These are phyloP conservation scores for Nemania serpens DNA, from an alignment of 2,329 filamentous ascomycete genomes.

Conservation along the genomic window DNA sequence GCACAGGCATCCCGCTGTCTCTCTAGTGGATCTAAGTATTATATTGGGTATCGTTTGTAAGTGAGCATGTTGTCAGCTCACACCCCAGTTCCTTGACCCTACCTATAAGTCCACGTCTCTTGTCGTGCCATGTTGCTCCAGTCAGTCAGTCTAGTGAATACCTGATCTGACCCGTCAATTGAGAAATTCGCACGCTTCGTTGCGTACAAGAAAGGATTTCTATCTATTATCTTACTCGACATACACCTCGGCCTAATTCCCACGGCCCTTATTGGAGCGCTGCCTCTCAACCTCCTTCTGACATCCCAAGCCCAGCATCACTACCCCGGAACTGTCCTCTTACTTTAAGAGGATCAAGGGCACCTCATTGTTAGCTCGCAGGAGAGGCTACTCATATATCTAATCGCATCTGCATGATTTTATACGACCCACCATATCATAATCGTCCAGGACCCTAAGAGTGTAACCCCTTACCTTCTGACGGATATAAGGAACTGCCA, in stretches of 20 bases:
- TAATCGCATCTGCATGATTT: constrained; percentile 35
- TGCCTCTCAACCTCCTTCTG: constrained; percentile 25
- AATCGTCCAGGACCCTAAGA: constrained; percentile 34
- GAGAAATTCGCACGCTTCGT: constrained; percentile 10
- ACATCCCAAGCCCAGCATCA: constrained; percentile 27
- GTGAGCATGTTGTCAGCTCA: constrained; percentile 29
- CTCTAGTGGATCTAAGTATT: not conserved
- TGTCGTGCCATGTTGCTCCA: constrained; percentile 41
- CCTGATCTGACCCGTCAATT: constrained; percentile 35
- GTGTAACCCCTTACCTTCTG: constrained; percentile 26
- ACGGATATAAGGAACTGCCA: constrained; percentile 34
- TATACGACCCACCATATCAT: constrained; percentile 30
- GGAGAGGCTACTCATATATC: constrained; percentile 28
- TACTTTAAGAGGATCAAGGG: constrained; percentile 29
- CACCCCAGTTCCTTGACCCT: constrained; percentile 25
- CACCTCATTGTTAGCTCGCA: constrained; percentile 38
- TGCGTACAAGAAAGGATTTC: constrained; percentile 9
- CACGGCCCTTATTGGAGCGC: constrained; percentile 31
- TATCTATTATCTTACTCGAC: constrained; percentile 5
- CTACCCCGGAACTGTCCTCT: constrained; percentile 34
- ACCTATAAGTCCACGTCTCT: constrained; percentile 25
- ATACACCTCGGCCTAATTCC: constrained; percentile 25
- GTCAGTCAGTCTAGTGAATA: constrained; percentile 36
- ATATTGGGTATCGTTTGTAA: constrained; percentile 1
- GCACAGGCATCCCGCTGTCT: constrained; percentile 1